These are phyloP conservation scores for Dalechampia spathulata DNA, from an alignment of 441 rosid genomes.

Conservation along the genomic window DNA sequence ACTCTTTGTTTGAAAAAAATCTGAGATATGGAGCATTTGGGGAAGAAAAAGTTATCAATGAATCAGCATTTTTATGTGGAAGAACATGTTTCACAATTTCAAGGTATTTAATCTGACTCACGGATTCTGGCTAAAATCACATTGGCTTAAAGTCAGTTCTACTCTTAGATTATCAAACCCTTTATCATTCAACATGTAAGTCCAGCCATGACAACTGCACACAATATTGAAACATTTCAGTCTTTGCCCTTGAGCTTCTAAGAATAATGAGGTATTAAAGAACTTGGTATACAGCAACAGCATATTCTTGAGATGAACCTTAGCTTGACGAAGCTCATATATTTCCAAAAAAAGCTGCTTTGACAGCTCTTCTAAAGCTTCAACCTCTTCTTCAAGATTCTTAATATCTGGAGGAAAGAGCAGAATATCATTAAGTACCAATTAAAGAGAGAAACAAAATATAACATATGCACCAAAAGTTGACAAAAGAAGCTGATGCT, in stretches of 20 bases:
- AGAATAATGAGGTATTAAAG: neutral
- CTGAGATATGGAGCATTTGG: no score
- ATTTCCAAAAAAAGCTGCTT: conserved; percentile 98
- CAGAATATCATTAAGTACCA: neutral
- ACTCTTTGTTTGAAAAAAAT: no score
- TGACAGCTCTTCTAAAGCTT: conserved; percentile 88
- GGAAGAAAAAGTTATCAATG: no score
- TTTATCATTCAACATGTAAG: no score
- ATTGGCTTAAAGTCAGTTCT: no score
- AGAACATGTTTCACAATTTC: no score
- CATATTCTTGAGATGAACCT: conserved; percentile 39
- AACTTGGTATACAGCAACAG: neutral
- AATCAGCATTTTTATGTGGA: no score
- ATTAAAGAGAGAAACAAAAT: neutral
- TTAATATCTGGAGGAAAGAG: conserved; percentile 47
- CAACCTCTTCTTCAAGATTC: conserved; percentile 90
- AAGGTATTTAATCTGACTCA: no score
- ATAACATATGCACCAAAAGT: neutral
- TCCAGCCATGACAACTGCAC: neutral
- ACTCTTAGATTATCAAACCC: no score
- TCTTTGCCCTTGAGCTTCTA: no score
- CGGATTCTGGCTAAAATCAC: no score
- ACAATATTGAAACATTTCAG: neutral
- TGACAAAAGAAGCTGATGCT: neutral
- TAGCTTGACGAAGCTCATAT: conserved; percentile 96